These are phyloP conservation scores for Theileria luwenshuni DNA, from an alignment of 169 alveolate species.

Conservation along the genomic window DNA sequence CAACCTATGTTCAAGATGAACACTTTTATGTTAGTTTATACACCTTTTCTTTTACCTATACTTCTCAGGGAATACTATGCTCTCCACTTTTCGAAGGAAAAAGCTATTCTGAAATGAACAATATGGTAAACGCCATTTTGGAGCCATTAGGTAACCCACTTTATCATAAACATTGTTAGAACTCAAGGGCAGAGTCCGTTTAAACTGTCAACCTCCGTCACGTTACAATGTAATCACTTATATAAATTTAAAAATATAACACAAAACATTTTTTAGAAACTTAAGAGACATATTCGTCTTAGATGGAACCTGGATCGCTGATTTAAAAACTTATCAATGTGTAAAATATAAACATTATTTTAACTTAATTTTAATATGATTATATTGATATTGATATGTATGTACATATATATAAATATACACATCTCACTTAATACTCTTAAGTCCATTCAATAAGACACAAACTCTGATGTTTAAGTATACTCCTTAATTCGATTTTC, in stretches of 20 bases:
- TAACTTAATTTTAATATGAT: too few species aligned
- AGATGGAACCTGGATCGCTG: conserved; percentile 78
- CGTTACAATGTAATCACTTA: conserved; percentile 56
- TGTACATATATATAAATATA: too few species aligned
- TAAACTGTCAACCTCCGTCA: conserved; percentile 83
- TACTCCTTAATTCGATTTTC: too few species aligned
- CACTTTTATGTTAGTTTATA: conserved; percentile 65
- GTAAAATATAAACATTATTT: not conserved
- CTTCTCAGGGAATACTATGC: conserved; percentile 80
- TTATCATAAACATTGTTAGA: conserved; percentile 21
- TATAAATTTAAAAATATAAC: not conserved
- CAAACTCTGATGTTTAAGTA: too few species aligned
- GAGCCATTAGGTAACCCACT: conserved; percentile 74
- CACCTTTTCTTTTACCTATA: not conserved
- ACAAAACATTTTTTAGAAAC: conserved; percentile 48
- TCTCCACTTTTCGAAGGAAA: conserved; percentile 88
- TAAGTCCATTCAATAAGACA: too few species aligned
- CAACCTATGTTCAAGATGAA: conserved; percentile 80
- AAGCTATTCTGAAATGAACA: conserved; percentile 79
- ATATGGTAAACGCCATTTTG: conserved; percentile 78
- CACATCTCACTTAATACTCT: too few species aligned
- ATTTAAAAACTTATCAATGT: not conserved
- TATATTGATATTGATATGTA: too few species aligned
- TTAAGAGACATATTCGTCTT: conserved; percentile 75
- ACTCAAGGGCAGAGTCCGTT: conserved; percentile 70